Evolutionary conservation across 1,139 yeast genomes (phyloP), one percentile per base, ranked within the genome.

Genomic region (Debaryomycetaceae sp.): DNA sequence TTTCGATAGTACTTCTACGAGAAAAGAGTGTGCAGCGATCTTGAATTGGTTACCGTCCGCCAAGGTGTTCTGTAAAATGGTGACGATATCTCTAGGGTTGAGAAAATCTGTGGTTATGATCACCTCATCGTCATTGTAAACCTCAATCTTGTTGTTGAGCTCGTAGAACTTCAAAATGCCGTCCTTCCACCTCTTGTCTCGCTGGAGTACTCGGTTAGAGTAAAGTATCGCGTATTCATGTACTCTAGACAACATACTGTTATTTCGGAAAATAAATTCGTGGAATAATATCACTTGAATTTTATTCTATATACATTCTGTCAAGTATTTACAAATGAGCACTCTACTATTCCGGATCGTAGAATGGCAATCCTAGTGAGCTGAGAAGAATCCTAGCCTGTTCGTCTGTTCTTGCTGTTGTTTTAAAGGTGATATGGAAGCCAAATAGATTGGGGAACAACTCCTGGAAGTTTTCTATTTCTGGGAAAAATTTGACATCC

Each of bases 351-450:
- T 42, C 46, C 40, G 48, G 47, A 36, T 53, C 54, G 45, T 57
- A 50, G 72, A 93, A 88, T 43, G 97, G 95, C 50, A 93, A 66
- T 11, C 97, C 97, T 56, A 83, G 77, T 4, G 90, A 84, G 61
- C 95, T 86, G 49, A 93, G 69, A 56, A 93, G 74, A 24, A 87
- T 81, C 64, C 96, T 81, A n/a, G 98, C 98, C 58, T 89, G 95
- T 37, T 83, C 82, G 61, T 91, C 97, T 27, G 90, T 84, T 66
- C 89, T 90, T 7, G 98, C 97, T 40, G 88, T 71, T 29, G 99
- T 93, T 62, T 87, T 88, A 55, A 93, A 72, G 38, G 91, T 87
- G 46, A 93, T 76, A 60, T 90, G 87, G 72, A 93, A 78, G 49
- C 97, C 98, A 63, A 83, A 88, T 43, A 91, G 81, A 55, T 76